A percentile compares a stretch with the other conserved stretches of the same genome.
These are phyloP conservation scores for Psilocybe cyanescens DNA, from an alignment of 768 basidiomycete species.

Conservation along the genomic window DNA sequence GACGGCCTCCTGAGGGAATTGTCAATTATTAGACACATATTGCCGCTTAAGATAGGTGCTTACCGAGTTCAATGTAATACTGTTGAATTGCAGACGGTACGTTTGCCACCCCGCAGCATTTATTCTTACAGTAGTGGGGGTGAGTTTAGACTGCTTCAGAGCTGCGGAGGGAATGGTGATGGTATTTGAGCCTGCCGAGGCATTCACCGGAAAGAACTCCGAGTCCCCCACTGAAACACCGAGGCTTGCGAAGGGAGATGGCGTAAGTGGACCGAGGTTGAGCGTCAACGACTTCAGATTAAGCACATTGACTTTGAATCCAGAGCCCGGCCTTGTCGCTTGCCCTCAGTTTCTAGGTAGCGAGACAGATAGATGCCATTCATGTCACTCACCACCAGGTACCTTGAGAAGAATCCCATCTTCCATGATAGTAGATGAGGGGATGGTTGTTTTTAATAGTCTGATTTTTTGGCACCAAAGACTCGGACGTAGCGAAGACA, in stretches of 20 bases:
- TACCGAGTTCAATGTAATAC: slow-evolving; percentile 47
- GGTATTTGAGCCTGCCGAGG: slow-evolving; percentile 46
- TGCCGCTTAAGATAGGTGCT: slow-evolving; percentile 1
- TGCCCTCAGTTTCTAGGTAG: slow-evolving; percentile 33
- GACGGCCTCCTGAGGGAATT: slow-evolving; percentile 40
- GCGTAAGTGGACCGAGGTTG: slow-evolving; percentile 53
- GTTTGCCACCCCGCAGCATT: slow-evolving; percentile 62
- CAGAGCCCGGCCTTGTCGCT: slow-evolving; percentile 40
- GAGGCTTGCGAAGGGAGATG: slow-evolving; percentile 42
- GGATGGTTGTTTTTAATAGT: slow-evolving; percentile 40
- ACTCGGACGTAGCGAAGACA: neutral
- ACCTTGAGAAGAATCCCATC: slow-evolving; percentile 54
- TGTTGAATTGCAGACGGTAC: slow-evolving; percentile 56
- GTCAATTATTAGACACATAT: neutral
- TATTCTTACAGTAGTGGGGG: slow-evolving; percentile 42
- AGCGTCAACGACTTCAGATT: slow-evolving; percentile 46
- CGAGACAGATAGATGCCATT: neutral
- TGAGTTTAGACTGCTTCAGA: neutral
- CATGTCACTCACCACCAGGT: slow-evolving; percentile 53
- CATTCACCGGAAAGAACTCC: slow-evolving; percentile 48
- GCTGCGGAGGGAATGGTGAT: slow-evolving; percentile 36
- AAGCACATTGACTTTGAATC: slow-evolving; percentile 51
- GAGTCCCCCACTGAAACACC: slow-evolving; percentile 54
- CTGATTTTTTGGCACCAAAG: neutral
- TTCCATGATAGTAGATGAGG: slow-evolving; percentile 50